phyloP scores from a whole-genome alignment of 2,329 filamentous ascomycete genomes.

The Leptographium galeiforme region DNA sequence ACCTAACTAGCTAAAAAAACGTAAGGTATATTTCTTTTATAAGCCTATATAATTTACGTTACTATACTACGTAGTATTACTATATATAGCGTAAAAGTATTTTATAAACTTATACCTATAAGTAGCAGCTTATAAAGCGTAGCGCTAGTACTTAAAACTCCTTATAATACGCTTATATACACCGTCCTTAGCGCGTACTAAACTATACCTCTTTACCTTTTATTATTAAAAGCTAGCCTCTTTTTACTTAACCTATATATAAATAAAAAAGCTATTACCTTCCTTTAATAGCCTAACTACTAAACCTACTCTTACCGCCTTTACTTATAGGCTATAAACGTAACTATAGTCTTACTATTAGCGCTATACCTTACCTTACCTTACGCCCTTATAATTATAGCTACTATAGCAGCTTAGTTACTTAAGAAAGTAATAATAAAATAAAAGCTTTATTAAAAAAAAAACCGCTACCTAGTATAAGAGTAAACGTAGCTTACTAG shows the following conservation, averaged over 20 bases:
- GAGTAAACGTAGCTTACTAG: too few relatives aligned
- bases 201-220: background rate
- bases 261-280: background rate
- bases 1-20: background rate
- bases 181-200: background rate
- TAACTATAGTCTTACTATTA: too few relatives aligned
- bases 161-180: too few relatives aligned
- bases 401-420: too few relatives aligned
- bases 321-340: too few relatives aligned
- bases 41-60: background rate
- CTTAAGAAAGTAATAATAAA: too few relatives aligned
- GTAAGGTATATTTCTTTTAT: background rate
- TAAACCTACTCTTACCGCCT: too few relatives aligned
- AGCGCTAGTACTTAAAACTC: background rate
- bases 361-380: too few relatives aligned
- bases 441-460: too few relatives aligned
- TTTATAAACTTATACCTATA: background rate
- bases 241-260: background rate
- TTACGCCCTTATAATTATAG: too few relatives aligned
- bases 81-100: background rate
- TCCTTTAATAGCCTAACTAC: too few relatives aligned
- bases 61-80: background rate
- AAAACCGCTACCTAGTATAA: too few relatives aligned
- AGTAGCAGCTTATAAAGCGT: background rate
- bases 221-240: background rate